A percentile compares a stretch with the other conserved stretches of the same genome.
Conservation (phyloP, 2,329 filamentous ascomycete species). For the Penicillium sclerotiorum region DNA sequence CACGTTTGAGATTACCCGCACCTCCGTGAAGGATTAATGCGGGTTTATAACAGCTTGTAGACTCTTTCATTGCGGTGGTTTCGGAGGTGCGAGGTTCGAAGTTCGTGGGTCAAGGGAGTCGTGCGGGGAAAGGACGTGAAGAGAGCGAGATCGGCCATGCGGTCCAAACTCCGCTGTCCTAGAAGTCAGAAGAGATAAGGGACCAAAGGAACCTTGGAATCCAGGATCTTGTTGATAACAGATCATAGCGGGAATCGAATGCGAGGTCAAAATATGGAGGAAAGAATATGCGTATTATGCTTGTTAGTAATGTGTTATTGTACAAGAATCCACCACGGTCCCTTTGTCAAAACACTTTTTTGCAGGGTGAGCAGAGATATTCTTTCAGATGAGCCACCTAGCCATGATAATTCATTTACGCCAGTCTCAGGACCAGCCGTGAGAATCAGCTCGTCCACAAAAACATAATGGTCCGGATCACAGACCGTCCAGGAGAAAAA, state of each 20-base stretch:
- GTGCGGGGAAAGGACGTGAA: constrained; percentile 15
- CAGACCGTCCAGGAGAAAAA: constrained; percentile 27
- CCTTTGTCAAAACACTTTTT: constrained; percentile 16
- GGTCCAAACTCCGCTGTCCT: background rate
- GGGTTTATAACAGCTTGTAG: constrained; percentile 46
- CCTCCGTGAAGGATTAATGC: constrained; percentile 73
- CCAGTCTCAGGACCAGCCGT: constrained; percentile 29
- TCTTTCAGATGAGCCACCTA: constrained; percentile 11
- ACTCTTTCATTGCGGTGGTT: constrained; percentile 4
- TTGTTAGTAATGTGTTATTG: constrained; percentile 37
- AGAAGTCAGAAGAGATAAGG: background rate
- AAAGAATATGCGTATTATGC: constrained; percentile 30
- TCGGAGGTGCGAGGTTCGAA: background rate
- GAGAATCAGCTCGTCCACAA: constrained; percentile 28
- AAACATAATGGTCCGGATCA: constrained; percentile 32
- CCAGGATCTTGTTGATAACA: background rate
- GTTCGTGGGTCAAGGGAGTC: too few species aligned
- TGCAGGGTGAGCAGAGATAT: constrained; percentile 21
- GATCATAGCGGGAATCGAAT: background rate
- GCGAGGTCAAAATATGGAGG: constrained; percentile 9
- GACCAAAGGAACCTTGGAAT: background rate
- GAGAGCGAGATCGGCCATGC: constrained; percentile 4
- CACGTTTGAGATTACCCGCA: constrained; percentile 68
- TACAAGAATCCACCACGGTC: constrained; percentile 33
- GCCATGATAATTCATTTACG: constrained; percentile 20